A percentile compares a stretch with the other conserved stretches of the same genome.
Evolutionary conservation across 176 grass and related monocot genomes (phyloP).

Genomic region (Alloteropsis semialata): DNA sequence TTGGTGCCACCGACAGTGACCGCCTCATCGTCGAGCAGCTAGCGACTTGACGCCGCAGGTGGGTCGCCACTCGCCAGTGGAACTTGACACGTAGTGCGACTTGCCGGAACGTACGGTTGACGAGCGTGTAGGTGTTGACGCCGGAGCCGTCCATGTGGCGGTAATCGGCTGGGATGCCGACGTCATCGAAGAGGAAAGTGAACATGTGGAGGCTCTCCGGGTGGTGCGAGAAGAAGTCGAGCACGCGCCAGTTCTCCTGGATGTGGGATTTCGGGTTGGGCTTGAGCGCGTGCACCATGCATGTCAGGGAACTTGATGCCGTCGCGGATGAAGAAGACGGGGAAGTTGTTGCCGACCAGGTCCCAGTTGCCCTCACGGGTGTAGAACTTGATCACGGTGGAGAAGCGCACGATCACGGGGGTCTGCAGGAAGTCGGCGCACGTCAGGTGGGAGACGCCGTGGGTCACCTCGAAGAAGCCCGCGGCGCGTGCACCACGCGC

Average conservation of each 20-base stretch:
- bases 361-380: constrained; percentile 98
- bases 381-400: constrained; percentile 99
- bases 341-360: constrained; percentile 98
- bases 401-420: constrained; percentile 87
- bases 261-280: constrained; percentile 91
- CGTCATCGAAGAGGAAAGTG: constrained; percentile 89
- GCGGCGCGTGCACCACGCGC: constrained; percentile 95
- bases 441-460: constrained; percentile 82
- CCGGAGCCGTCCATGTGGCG: constrained; percentile 99
- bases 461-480: constrained; percentile 99
- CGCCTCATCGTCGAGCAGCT: constrained; percentile 82
- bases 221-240: constrained; percentile 99
- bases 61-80: constrained; percentile 90
- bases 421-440: constrained; percentile 99
- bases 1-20: constrained; percentile 85
- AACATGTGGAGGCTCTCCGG: constrained; percentile 98
- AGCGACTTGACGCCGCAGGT: constrained; percentile 80
- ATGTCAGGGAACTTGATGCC: constrained; percentile 99
- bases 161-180: constrained; percentile 92
- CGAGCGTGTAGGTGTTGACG: constrained; percentile 89
- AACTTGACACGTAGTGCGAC: constrained; percentile 94
- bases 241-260: constrained; percentile 94
- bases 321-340: constrained; percentile 96
- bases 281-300: constrained; percentile 96
- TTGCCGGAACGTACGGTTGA: constrained; percentile 78